phyloP scores from a whole-genome alignment of 371 early-diverging fungal genomes.

The Circinella minor region DNA sequence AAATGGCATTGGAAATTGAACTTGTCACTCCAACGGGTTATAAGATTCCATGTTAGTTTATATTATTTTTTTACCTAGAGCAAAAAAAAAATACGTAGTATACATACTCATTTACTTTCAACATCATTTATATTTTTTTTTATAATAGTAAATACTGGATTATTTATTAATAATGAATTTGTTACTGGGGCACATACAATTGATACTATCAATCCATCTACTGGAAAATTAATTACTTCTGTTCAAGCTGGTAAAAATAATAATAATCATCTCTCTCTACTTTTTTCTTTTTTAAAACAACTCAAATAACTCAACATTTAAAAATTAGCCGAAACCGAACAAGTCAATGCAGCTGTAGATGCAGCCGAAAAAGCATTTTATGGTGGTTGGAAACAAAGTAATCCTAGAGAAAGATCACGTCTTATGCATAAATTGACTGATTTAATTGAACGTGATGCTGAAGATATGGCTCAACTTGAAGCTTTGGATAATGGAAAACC shows the following conservation, averaged over 20 bases:
- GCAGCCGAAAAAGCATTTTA: conserved; percentile 54
- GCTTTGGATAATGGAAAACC: conserved; percentile 54
- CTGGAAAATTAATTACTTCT: conserved; percentile 39
- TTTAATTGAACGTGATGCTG: conserved; percentile 47
- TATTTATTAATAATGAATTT: conserved; percentile 61
- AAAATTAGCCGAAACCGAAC: conserved; percentile 49
- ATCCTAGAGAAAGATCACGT: conserved; percentile 34
- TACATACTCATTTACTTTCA: no score
- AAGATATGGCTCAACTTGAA: conserved; percentile 50
- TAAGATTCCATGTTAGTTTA: neutral
- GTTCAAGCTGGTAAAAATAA: conserved; percentile 39
- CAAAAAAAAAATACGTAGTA: no score
- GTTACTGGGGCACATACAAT: conserved; percentile 44
- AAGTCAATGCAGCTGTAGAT: conserved; percentile 57
- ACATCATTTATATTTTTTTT: neutral
- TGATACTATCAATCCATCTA: conserved; percentile 54
- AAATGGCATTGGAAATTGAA: no score
- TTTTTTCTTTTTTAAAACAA: neutral
- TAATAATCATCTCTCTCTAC: conserved; percentile 5
- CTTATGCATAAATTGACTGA: conserved; percentile 55
- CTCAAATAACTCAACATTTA: no score
- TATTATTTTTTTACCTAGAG: no score
- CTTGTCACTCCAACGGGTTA: no score
- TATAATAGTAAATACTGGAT: conserved; percentile 49
- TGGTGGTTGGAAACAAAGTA: conserved; percentile 35